These are phyloP conservation scores for Amylocystis lapponica DNA, from an alignment of 768 basidiomycete genomes.

Conservation along the genomic window DNA sequence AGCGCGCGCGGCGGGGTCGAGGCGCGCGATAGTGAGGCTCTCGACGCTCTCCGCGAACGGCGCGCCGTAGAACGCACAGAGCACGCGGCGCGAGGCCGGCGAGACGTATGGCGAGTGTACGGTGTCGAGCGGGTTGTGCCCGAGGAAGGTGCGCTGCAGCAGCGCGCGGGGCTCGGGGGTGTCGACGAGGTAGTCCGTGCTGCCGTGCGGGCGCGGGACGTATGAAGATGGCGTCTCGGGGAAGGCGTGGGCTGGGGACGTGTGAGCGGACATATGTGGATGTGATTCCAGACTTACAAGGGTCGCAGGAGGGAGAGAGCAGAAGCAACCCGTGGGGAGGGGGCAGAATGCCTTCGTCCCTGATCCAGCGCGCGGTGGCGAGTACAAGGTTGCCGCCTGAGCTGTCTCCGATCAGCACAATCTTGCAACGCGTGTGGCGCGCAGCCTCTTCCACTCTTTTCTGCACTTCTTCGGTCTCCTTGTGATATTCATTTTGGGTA, in stretches of 20 bases:
- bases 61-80: conserved; percentile 28
- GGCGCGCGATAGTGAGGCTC: conserved; percentile 21
- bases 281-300: conserved; percentile 25
- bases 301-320: conserved; percentile 37
- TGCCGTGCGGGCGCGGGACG: conserved; percentile 42
- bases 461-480: conserved; percentile 8
- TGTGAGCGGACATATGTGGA: too few species aligned
- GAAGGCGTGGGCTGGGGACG: conserved; percentile 36
- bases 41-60: conserved; percentile 20
- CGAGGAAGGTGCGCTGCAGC: conserved; percentile 49
- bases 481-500: conserved; percentile 1
- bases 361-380: conserved; percentile 46
- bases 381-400: conserved; percentile 51
- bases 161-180: conserved; percentile 48
- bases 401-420: conserved; percentile 49
- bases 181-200: conserved; percentile 47
- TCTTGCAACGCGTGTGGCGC: conserved; percentile 22
- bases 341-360: conserved; percentile 42
- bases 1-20: conserved; percentile 15
- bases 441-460: conserved; percentile 4
- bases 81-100: conserved; percentile 27
- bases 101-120: conserved; percentile 30
- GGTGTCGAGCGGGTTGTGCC: conserved; percentile 29
- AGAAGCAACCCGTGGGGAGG: conserved; percentile 41
- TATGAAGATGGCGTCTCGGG: conserved; percentile 44